Percentiles rank a stretch among this genome's conserved stretches.
These are phyloP conservation scores for Boechera retrofracta DNA, from an alignment of 345 rosid species.

Conservation along the genomic window DNA sequence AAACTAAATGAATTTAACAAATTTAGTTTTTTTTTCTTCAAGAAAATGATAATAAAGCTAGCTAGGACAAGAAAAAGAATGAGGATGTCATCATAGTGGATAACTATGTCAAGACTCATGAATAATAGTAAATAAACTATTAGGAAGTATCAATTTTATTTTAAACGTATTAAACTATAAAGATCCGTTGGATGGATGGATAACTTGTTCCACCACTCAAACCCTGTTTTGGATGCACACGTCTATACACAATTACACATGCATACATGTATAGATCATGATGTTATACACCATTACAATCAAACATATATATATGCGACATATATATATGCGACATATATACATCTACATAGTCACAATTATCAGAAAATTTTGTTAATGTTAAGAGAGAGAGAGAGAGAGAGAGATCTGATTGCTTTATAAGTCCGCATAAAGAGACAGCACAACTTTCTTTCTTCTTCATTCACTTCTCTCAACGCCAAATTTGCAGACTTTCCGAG, in stretches of 20 bases:
- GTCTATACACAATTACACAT: constrained; percentile 24
- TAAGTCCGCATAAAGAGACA: constrained; percentile 51
- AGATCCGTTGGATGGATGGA: constrained; percentile 38
- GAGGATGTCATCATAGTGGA: constrained; percentile 40
- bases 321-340: no score
- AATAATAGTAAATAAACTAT: neutral
- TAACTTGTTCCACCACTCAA: constrained; percentile 47
- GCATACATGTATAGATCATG: constrained; percentile 14
- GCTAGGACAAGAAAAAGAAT: neutral
- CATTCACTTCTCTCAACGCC: constrained; percentile 37
- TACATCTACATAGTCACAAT: neutral
- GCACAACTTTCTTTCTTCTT: constrained; percentile 43
- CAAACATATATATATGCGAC: neutral
- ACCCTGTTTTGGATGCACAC: constrained; percentile 37
- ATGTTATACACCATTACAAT: constrained; percentile 20
- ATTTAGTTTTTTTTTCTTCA: neutral
- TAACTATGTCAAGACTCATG: constrained; percentile 36
- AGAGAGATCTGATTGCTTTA: constrained; percentile 54
- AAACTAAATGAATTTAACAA: neutral
- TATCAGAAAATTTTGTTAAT: neutral
- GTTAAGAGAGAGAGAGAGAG: neutral
- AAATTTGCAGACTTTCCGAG: constrained; percentile 38
- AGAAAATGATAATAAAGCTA: neutral
- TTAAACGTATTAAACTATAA: constrained; percentile 37
- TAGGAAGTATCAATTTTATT: constrained; percentile 1